Percentiles rank a stretch among this genome's conserved stretches.
Conservation (phyloP, 352 stramenopile species). For the Proteromonas lacertae region DNA sequence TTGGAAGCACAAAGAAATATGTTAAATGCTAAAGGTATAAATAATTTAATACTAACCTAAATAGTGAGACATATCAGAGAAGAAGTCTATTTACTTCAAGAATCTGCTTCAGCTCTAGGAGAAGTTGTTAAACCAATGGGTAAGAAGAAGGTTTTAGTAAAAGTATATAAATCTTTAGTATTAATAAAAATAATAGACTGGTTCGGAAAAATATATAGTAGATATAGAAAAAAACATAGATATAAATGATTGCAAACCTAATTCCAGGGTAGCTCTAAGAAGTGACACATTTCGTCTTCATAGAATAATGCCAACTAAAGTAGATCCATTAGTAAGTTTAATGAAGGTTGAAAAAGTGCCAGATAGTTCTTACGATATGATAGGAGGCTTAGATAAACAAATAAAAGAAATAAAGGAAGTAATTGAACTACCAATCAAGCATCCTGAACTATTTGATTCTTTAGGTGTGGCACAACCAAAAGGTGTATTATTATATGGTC, state of each 20-base stretch:
- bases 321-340: slow-evolving; percentile 28
- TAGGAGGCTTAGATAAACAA: slow-evolving; percentile 93
- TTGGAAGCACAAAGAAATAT: no score
- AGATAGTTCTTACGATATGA: slow-evolving; percentile 99
- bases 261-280: slow-evolving; percentile 83
- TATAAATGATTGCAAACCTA: slow-evolving; percentile 52
- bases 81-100: no score
- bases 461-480: slow-evolving; percentile 84
- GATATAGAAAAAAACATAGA: slow-evolving; percentile 84
- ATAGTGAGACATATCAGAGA: no score
- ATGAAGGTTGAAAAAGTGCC: slow-evolving; percentile 93
- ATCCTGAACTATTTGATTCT: slow-evolving; percentile 93
- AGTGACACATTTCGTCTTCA: slow-evolving; percentile 97
- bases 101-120: no score
- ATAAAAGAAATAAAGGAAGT: slow-evolving; percentile 99
- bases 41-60: no score
- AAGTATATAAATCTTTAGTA: slow-evolving; percentile 82
- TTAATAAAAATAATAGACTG: no score
- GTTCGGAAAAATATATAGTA: slow-evolving; percentile 97
- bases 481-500: no score
- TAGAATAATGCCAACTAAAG: slow-evolving; percentile 95
- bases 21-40: no score
- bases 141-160: slow-evolving; percentile 96
- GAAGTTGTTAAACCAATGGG: slow-evolving; percentile 98
- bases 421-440: slow-evolving; percentile 98